phyloP scores from a whole-genome alignment of 305 asterid species.

The Fraxinus platypoda region DNA sequence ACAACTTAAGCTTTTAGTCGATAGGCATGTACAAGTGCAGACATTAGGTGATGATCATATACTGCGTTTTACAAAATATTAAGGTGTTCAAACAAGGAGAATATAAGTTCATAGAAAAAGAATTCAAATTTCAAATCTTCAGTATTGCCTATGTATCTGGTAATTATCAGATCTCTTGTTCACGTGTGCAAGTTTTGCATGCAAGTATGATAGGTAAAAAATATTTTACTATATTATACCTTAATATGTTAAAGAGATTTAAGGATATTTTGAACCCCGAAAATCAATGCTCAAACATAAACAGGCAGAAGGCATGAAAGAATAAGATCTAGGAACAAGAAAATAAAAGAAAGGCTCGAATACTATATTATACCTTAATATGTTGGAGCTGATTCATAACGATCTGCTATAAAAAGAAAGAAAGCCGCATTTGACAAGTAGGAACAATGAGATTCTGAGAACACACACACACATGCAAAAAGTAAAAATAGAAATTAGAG shows the following conservation, averaged over 20 bases:
- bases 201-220: neutral
- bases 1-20: neutral
- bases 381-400: constrained; percentile 65
- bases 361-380: constrained; percentile 46
- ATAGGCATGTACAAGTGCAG: neutral
- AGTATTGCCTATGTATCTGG: neutral
- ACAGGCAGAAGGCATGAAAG: neutral
- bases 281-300: neutral
- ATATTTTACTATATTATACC: no score
- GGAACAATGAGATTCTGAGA: neutral
- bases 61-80: neutral
- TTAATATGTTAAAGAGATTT: neutral
- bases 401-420: constrained; percentile 40
- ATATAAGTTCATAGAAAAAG: neutral
- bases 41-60: neutral
- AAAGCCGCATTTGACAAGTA: constrained; percentile 7
- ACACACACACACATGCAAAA: neutral
- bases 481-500: neutral
- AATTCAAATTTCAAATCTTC: neutral
- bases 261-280: neutral
- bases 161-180: neutral
- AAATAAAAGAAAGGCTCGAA: neutral
- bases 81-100: neutral
- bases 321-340: neutral
- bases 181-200: neutral